Conservation (phyloP, 1,284 basidiomycete species). For the Afroboletus lepidellus region DNA sequence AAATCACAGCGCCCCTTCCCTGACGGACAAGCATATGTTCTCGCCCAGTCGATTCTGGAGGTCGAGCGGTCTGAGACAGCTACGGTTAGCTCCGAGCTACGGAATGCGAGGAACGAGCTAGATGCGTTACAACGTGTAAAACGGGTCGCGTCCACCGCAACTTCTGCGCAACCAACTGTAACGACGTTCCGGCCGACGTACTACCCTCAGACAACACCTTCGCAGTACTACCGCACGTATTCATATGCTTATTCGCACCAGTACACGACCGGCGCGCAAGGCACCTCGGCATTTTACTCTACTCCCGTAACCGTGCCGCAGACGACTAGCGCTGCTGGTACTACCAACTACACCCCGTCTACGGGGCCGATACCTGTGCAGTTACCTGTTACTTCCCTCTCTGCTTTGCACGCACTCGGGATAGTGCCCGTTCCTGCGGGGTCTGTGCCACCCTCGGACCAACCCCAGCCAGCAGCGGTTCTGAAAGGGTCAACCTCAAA, state of each 20-base stretch:
- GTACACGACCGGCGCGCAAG: conserved; percentile 39
- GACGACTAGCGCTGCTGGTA: conserved; percentile 24
- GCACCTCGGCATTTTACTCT: conserved; percentile 28
- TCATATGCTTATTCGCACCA: conserved; percentile 55
- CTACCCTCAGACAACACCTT: conserved; percentile 39
- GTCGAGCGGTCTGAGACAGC: conserved; percentile 61
- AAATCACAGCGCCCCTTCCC: conserved; percentile 51
- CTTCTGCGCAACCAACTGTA: conserved; percentile 29
- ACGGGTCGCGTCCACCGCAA: conserved; percentile 35
- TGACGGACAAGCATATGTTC: conserved; percentile 57
- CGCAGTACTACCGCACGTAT: conserved; percentile 56
- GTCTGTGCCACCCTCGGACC: conserved; percentile 52
- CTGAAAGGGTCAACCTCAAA: conserved; percentile 65
- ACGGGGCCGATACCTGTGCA: conserved; percentile 66
- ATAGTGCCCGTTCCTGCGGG: conserved; percentile 69
- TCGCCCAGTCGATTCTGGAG: conserved; percentile 63
- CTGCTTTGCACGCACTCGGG: conserved; percentile 65
- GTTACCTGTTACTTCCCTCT: conserved; percentile 65
- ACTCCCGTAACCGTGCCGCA: conserved; percentile 32
- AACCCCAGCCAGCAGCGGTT: conserved; percentile 65
- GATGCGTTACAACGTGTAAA: conserved; percentile 69
- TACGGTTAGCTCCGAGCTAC: conserved; percentile 54
- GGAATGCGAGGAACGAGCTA: conserved; percentile 58
- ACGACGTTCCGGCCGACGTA: conserved; percentile 37
- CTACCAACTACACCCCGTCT: conserved; percentile 38